Evolutionary conservation across 345 rosid genomes (phyloP).

Genomic region (Salix udensis): DNA sequence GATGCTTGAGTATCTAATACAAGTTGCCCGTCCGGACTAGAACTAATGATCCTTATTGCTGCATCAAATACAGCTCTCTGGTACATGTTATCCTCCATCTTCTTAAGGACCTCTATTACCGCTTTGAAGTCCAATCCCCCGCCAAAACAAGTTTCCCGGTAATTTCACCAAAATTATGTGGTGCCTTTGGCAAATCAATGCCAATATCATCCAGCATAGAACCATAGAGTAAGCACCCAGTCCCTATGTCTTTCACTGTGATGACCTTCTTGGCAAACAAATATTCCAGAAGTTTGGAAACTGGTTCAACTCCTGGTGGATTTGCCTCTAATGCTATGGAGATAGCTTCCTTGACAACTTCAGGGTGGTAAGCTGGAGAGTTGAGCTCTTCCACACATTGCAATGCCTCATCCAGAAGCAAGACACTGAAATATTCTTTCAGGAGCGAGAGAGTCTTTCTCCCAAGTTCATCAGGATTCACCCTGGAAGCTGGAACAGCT

Average conservation of each 20-base stretch:
- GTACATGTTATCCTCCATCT: slow-evolving; percentile 58
- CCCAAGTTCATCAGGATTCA: slow-evolving; percentile 46
- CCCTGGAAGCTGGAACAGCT: slow-evolving; percentile 25
- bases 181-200: slow-evolving; percentile 83
- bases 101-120: slow-evolving; percentile 57
- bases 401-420: slow-evolving; percentile 63
- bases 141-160: slow-evolving; percentile 57
- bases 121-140: slow-evolving; percentile 45
- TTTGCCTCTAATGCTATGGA: slow-evolving; percentile 65
- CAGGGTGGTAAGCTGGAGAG: slow-evolving; percentile 62
- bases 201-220: slow-evolving; percentile 75
- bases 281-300: slow-evolving; percentile 45
- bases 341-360: slow-evolving; percentile 78
- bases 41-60: slow-evolving; percentile 35
- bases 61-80: slow-evolving; percentile 58
- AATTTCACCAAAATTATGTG: slow-evolving; percentile 67
- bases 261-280: slow-evolving; percentile 46
- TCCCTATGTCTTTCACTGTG: slow-evolving; percentile 43
- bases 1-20: slow-evolving; percentile 51
- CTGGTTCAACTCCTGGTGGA: slow-evolving; percentile 54
- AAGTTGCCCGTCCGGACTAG: slow-evolving; percentile 34
- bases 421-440: slow-evolving; percentile 63
- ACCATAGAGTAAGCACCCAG: slow-evolving; percentile 68
- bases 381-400: slow-evolving; percentile 68
- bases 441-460: slow-evolving; percentile 61